Evolutionary conservation across 495 filamentous ascomycete genomes (phyloP), one percentile per base, ranked within the genome.

Genomic region (Xylaria nigripes): DNA sequence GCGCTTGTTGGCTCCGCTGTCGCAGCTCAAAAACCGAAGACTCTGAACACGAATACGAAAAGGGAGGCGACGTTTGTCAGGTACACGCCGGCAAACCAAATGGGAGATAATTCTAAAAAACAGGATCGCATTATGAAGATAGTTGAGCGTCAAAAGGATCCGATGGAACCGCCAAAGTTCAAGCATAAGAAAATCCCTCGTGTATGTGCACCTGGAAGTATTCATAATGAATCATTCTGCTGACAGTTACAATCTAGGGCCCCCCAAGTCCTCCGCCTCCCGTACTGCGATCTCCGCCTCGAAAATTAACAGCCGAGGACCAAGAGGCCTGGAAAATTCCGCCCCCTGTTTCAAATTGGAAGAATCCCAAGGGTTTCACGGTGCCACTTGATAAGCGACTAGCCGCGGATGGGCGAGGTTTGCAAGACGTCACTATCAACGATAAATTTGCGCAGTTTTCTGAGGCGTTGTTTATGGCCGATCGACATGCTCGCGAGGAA

Each of bases 101-200:
- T 99, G 89, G 93, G 93, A 6, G 89, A 96, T 69, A 89, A 78
- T 38, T 79, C 79, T 8, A 82, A 81, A 64, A 93, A 93, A 71
- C 91, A 92, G 61, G 90, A 96, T 61, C 85, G 94, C 12, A 95
- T 99, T 58, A 91, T 99, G 81, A 97, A 97, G 75, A 97, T 99
- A 65, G 88, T 96, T 41, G 89, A 96, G 66, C 76, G 89, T 34
- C 93, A 96, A 71, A 81, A 85, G 56, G 93, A 99, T 75, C 93
- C 93, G 0, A 93, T 99, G 87, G 94, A 96, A 64, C 94, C 94
- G 13, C 93, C 93, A 1, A 96, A 96, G 62, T 96, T 96, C 71
- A 97, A 96, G 67, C 87, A 95, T 68, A 96, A 96, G 75, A 96
- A 96, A 76, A 96, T 99, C 56, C 93, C 93, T 5, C 76, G 94